Evolutionary conservation across 148 eudicot species (phyloP).

Genomic region (Dianthus caryophyllus): DNA sequence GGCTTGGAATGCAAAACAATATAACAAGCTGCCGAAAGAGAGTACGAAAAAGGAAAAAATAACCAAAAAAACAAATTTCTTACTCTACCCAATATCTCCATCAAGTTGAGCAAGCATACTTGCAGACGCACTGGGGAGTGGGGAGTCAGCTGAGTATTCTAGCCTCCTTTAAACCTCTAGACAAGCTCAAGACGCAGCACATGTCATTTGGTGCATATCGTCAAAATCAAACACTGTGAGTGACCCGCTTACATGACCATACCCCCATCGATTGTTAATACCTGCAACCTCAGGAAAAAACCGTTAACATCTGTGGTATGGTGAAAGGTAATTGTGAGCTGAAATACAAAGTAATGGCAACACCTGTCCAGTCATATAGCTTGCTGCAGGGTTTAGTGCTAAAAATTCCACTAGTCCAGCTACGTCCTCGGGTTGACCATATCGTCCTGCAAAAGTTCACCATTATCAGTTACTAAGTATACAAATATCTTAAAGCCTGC

Average conservation of each 20-base stretch:
- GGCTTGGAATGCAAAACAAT: not conserved
- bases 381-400: conserved; percentile 75
- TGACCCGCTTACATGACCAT: conserved; percentile 70
- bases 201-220: not conserved
- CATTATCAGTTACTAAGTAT: not conserved
- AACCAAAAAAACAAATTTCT: not conserved
- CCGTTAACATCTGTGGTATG: conserved; percentile 1
- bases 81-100: not conserved
- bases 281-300: conserved; percentile 42
- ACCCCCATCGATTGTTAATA: conserved; percentile 73
- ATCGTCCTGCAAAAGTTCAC: conserved; percentile 44
- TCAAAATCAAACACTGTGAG: not conserved
- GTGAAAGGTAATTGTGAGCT: not conserved
- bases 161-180: not conserved
- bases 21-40: not conserved
- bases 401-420: conserved; percentile 83
- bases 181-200: conserved; percentile 16
- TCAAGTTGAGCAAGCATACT: conserved; percentile 3
- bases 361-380: conserved; percentile 88
- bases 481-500: not conserved
- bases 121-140: not conserved
- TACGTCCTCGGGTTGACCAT: conserved; percentile 74
- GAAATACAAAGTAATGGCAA: not conserved
- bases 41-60: not conserved
- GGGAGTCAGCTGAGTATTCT: conserved; percentile 5